Evolutionary conservation across 352 stramenopile species (phyloP).

Genomic region (Phytophthora melonis): DNA sequence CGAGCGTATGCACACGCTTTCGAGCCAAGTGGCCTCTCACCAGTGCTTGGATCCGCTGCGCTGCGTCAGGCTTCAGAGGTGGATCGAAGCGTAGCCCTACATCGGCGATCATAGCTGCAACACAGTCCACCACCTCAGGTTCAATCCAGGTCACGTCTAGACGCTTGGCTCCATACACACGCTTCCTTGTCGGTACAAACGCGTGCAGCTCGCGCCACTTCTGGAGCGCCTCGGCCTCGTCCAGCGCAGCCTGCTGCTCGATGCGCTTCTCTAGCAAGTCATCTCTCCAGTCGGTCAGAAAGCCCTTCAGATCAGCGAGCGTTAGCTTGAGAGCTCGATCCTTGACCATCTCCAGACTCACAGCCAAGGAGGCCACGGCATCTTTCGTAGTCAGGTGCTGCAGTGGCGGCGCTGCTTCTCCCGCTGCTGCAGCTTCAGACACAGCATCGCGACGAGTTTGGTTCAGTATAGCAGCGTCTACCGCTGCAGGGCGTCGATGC

Average conservation of each 20-base stretch:
- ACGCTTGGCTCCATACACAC: constrained; percentile 50
- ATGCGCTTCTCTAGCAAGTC: constrained; percentile 43
- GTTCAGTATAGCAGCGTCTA: constrained; percentile 23
- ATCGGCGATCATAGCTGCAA: constrained; percentile 53
- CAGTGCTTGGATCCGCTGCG: constrained; percentile 69
- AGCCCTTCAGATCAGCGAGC: constrained; percentile 51
- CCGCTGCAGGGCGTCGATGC: constrained; percentile 22
- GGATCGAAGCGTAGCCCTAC: constrained; percentile 40
- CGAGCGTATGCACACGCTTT: constrained; percentile 39
- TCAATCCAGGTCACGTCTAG: constrained; percentile 77
- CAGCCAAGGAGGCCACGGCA: constrained; percentile 44
- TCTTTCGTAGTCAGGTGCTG: constrained; percentile 30
- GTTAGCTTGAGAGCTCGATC: constrained; percentile 57
- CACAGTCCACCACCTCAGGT: constrained; percentile 62
- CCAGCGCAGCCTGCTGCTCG: constrained; percentile 40
- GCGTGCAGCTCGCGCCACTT: constrained; percentile 18
- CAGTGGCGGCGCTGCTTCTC: not conserved
- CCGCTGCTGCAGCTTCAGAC: constrained; percentile 6
- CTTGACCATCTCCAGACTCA: constrained; percentile 64
- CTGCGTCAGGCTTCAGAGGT: constrained; percentile 53
- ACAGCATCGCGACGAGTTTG: constrained; percentile 36
- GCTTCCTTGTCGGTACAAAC: constrained; percentile 56
- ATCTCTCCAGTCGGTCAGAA: constrained; percentile 69
- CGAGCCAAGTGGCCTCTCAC: constrained; percentile 50
- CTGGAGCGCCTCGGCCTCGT: constrained; percentile 21